Evolutionary conservation across 352 stramenopile genomes (phyloP).

Genomic region (Globisporangium camurandrum): DNA sequence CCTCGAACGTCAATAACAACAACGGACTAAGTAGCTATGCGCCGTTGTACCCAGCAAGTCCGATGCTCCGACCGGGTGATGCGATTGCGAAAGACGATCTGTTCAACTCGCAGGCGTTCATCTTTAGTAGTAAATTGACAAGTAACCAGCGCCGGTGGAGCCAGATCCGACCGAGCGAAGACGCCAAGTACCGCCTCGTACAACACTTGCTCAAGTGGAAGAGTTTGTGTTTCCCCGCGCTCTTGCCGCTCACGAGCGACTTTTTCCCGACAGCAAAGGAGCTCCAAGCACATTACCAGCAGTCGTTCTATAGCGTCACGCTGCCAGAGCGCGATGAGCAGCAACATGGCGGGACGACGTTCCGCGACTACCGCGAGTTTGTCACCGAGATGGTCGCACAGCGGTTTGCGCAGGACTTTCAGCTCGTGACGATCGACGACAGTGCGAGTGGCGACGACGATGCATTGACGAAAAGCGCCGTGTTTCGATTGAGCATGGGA

Average conservation of each 20-base stretch:
- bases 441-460: constrained; percentile 9
- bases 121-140: constrained; percentile 76
- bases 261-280: constrained; percentile 79
- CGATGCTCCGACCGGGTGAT: constrained; percentile 41
- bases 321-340: constrained; percentile 63
- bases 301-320: constrained; percentile 84
- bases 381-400: constrained; percentile 84
- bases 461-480: background rate
- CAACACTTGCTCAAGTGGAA: constrained; percentile 96
- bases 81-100: constrained; percentile 50
- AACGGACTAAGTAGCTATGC: too few relatives aligned
- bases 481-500: constrained; percentile 59
- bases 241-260: constrained; percentile 90
- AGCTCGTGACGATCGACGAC: constrained; percentile 66
- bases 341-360: constrained; percentile 50
- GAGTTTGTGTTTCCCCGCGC: constrained; percentile 92
- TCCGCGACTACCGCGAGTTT: constrained; percentile 70
- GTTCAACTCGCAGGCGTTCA: constrained; percentile 68
- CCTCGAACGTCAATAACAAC: too few relatives aligned
- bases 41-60: constrained; percentile 48
- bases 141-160: constrained; percentile 95
- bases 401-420: constrained; percentile 79
- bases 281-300: constrained; percentile 70
- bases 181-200: constrained; percentile 45
- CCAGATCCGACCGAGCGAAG: constrained; percentile 83